Percentiles rank a stretch among this genome's conserved stretches.
Conservation (phyloP, 1,284 basidiomycete genomes). For the Apiotrichum veenhuisii region DNA sequence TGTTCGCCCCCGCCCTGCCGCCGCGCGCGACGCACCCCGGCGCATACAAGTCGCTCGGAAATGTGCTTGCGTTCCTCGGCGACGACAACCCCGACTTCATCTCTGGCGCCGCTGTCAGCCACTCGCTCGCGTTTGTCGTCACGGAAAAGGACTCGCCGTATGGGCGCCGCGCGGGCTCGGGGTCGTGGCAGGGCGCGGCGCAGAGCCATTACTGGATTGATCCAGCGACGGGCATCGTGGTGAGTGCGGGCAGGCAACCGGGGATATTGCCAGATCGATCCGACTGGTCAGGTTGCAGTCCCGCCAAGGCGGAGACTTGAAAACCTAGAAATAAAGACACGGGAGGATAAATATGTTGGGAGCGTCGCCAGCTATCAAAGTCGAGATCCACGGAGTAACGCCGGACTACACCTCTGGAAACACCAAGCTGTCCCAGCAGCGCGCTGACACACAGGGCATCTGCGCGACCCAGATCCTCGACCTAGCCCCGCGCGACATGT, state of each 20-base stretch:
- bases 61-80: constrained; percentile 5
- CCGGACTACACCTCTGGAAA: too few species aligned
- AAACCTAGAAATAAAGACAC: too few species aligned
- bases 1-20: constrained; percentile 26
- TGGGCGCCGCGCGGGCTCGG: constrained; percentile 20
- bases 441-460: constrained; percentile 8
- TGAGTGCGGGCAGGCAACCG: too few species aligned
- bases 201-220: constrained; percentile 27
- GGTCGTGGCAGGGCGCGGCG: constrained; percentile 24
- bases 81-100: constrained; percentile 5
- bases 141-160: background rate
- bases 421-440: too few species aligned
- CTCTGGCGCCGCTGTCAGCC: constrained; percentile 6
- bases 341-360: too few species aligned
- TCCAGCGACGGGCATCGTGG: constrained; percentile 19
- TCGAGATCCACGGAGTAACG: too few species aligned
- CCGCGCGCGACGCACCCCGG: constrained; percentile 4
- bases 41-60: constrained; percentile 9
- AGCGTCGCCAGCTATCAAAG: too few species aligned
- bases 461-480: constrained; percentile 9
- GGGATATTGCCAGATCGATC: too few species aligned
- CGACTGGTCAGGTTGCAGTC: too few species aligned
- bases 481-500: background rate
- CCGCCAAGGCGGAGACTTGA: too few species aligned
- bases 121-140: constrained; percentile 12